Conservation (phyloP, 129 eudicot species). For the Daucus carota region DH1_v3.0 NC_030381.2:21448001-21448500, state of each 20-base stretch:
- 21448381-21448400: background rate
- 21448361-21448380: background rate
- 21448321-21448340: background rate
- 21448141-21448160: background rate
- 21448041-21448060: conserved; percentile 95
- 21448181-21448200: too few species aligned
- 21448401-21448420: background rate
- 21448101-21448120: conserved; percentile 83
- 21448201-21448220: too few species aligned
- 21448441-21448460: background rate
- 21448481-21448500: background rate
- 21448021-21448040: conserved; percentile 57
- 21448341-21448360: background rate
- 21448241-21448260: background rate
- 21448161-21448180: too few species aligned
- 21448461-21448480: background rate
- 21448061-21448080: conserved; percentile 59
- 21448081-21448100: conserved; percentile 48
- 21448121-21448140: conserved; percentile 59
- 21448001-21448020: conserved; percentile 6
- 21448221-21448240: too few species aligned
- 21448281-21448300: background rate
- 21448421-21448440: background rate
- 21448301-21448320: background rate
- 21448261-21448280: background rate